Evolutionary conservation across 331 rosid genomes (phyloP).

Genomic region (Cucumis variabilis): DNA sequence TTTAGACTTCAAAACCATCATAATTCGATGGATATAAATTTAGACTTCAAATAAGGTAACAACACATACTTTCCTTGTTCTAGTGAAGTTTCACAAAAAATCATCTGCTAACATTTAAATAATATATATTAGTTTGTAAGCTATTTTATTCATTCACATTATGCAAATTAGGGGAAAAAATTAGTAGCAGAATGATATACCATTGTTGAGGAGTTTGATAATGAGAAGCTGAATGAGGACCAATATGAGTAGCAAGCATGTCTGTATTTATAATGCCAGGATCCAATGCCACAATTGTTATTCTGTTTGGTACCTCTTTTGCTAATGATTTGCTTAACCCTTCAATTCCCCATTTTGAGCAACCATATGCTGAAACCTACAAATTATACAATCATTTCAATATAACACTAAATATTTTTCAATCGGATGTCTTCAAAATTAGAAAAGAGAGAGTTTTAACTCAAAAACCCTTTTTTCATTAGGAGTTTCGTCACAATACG

Average conservation of each 20-base stretch:
- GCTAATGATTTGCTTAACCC: background rate
- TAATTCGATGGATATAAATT: too few relatives aligned
- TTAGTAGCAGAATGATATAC: background rate
- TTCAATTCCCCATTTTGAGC: background rate
- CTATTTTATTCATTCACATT: too few relatives aligned
- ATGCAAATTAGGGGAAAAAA: background rate
- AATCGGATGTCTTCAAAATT: background rate
- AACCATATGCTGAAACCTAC: background rate
- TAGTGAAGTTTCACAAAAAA: too few relatives aligned
- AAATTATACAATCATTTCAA: background rate
- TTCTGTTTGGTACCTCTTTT: background rate
- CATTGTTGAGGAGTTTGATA: background rate
- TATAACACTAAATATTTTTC: too few relatives aligned
- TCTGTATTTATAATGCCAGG: background rate
- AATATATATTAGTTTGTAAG: too few relatives aligned
- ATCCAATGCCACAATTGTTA: background rate
- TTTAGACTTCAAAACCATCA: too few relatives aligned
- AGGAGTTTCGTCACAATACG: too few relatives aligned
- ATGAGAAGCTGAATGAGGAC: background rate
- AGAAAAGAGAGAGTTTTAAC: background rate
- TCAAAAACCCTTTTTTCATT: background rate
- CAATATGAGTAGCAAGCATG: background rate
- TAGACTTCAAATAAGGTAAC: too few relatives aligned
- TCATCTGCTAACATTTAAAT: too few relatives aligned
- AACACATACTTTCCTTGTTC: too few relatives aligned